Conservation (phyloP, 2,329 filamentous ascomycete species). For the Aspergillaceae sp. region DNA sequence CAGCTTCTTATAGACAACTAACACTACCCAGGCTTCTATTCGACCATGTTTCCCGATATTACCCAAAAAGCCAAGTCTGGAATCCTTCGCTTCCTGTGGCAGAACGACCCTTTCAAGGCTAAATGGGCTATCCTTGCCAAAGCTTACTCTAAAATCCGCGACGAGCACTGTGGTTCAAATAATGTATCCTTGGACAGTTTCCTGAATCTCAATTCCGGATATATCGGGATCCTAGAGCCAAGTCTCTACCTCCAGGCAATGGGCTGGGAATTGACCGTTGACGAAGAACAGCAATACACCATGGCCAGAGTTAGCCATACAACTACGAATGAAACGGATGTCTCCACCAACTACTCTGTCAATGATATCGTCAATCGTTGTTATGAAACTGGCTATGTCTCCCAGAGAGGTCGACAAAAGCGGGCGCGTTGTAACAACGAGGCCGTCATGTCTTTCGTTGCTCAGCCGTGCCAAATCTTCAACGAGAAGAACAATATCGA, state of each 20-base stretch:
- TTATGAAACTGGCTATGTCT: slow-evolving; percentile 22
- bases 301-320: slow-evolving; percentile 10
- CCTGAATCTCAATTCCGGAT: slow-evolving; percentile 37
- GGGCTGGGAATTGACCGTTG: slow-evolving; percentile 38
- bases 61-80: slow-evolving; percentile 48
- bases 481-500: slow-evolving; percentile 8
- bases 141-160: slow-evolving; percentile 48
- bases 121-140: slow-evolving; percentile 48
- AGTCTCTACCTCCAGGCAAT: slow-evolving; percentile 38
- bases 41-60: slow-evolving; percentile 37
- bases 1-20: background rate
- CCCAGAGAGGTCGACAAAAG: slow-evolving; percentile 7
- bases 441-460: slow-evolving; percentile 19
- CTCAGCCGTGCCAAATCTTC: slow-evolving; percentile 12
- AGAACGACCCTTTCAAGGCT: slow-evolving; percentile 41
- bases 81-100: slow-evolving; percentile 43
- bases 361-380: slow-evolving; percentile 25
- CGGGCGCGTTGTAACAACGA: slow-evolving; percentile 4
- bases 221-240: slow-evolving; percentile 41
- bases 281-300: slow-evolving; percentile 20
- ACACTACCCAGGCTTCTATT: slow-evolving; percentile 37
- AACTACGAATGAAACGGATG: slow-evolving; percentile 12
- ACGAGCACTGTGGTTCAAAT: slow-evolving; percentile 36
- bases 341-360: slow-evolving; percentile 23
- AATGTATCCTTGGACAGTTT: slow-evolving; percentile 42